A percentile compares a stretch with the other conserved stretches of the same genome.
phyloP scores from a whole-genome alignment of 805 yeast genomes.

The Alloascoidea hylecoeti region DNA sequence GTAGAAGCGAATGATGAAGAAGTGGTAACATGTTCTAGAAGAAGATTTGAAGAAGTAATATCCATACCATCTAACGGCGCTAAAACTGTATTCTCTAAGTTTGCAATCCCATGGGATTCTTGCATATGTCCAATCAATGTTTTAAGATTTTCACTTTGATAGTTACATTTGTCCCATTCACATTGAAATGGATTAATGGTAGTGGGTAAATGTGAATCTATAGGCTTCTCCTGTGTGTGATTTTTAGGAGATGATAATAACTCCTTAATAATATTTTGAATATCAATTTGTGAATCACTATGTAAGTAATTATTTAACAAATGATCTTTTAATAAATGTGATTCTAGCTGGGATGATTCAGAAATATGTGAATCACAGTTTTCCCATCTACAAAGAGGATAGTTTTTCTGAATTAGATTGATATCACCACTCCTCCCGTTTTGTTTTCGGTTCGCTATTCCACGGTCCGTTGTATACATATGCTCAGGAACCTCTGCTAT shows the following conservation, averaged over 20 bases:
- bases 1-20: conserved; percentile 1
- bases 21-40: conserved; percentile 1
- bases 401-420: no score
- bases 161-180: conserved; percentile 68
- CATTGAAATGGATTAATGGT: conserved; percentile 25
- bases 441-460: no score
- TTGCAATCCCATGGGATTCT: conserved; percentile 22
- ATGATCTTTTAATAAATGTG: conserved; percentile 39
- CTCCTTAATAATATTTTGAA: conserved; percentile 4
- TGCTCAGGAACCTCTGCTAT: no score
- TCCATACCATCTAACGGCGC: conserved; percentile 8
- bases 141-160: conserved; percentile 34
- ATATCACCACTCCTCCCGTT: no score
- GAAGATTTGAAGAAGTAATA: conserved; percentile 3
- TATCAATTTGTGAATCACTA: not conserved
- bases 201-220: conserved; percentile 2
- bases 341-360: conserved; percentile 26
- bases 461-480: no score
- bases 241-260: conserved; percentile 4
- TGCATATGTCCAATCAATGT: conserved; percentile 47
- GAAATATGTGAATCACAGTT: conserved; percentile 33
- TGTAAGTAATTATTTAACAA: conserved; percentile 16
- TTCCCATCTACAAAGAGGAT: conserved; percentile 50
- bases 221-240: conserved; percentile 6
- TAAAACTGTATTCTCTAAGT: conserved; percentile 6